A percentile compares a stretch with the other conserved stretches of the same genome.
phyloP scores from a whole-genome alignment of 257 asterid species.

The Solanum lignicaule region DNA sequence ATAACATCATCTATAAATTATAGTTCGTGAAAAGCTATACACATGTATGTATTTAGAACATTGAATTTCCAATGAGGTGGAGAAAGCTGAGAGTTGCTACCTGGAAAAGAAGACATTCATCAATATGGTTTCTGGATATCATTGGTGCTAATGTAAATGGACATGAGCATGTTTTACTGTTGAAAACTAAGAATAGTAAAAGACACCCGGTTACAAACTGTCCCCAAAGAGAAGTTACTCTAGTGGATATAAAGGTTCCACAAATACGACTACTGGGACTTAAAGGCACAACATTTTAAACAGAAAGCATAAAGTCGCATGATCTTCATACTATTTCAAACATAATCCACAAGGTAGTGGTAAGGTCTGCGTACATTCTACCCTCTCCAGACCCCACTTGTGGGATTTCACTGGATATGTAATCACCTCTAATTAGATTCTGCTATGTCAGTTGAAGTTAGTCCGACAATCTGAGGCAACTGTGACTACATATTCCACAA shows the following conservation, averaged over 20 bases:
- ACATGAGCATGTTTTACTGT: neutral
- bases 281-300: neutral
- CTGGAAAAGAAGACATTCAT: neutral
- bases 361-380: neutral
- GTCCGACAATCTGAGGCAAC: neutral
- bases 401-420: neutral
- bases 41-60: neutral
- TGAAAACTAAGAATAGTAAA: neutral
- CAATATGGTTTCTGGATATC: neutral
- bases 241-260: neutral
- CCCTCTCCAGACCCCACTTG: neutral
- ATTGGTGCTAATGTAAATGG: neutral
- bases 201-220: neutral
- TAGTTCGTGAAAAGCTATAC: neutral
- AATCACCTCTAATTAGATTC: neutral
- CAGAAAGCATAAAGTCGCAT: neutral
- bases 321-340: neutral
- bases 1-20: neutral
- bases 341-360: neutral
- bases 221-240: neutral
- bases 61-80: neutral
- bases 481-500: neutral
- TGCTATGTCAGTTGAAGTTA: neutral
- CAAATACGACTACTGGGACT: neutral
- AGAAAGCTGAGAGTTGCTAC: neutral